Evolutionary conservation across 768 basidiomycete species (phyloP).

Genomic region (Holtermannia corniformis): DNA sequence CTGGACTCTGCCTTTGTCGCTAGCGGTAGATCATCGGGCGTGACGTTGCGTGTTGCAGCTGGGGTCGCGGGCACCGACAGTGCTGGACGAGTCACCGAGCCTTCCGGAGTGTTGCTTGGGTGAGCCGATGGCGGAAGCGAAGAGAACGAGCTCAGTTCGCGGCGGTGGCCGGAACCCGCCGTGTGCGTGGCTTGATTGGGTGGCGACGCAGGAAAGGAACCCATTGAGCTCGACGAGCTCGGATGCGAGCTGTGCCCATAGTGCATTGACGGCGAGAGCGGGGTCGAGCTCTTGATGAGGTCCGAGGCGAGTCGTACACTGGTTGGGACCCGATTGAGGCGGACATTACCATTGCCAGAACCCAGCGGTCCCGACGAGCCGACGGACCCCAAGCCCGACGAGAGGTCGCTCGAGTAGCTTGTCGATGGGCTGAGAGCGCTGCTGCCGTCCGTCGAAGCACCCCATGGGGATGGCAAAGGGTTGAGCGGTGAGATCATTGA

Average conservation of each 20-base stretch:
- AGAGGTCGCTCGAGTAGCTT: constrained; percentile 16
- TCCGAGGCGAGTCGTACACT: constrained; percentile 44
- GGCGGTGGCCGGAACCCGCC: constrained; percentile 4
- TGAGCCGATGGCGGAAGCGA: neutral
- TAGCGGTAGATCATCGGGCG: constrained; percentile 13
- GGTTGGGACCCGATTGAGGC: constrained; percentile 45
- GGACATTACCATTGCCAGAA: constrained; percentile 29
- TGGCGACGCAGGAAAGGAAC: neutral
- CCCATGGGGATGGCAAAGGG: constrained; percentile 39
- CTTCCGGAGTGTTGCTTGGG: neutral
- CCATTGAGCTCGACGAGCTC: neutral
- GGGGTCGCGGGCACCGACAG: constrained; percentile 25
- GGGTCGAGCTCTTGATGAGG: constrained; percentile 31
- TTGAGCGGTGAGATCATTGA: constrained; percentile 39
- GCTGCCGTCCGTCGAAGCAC: constrained; percentile 9
- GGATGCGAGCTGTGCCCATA: neutral
- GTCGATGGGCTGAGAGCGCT: constrained; percentile 16
- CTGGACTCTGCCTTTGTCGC: neutral
- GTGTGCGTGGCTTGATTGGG: neutral
- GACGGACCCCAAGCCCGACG: constrained; percentile 1
- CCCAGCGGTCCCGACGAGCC: neutral
- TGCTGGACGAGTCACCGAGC: constrained; percentile 16
- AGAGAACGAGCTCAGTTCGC: constrained; percentile 1
- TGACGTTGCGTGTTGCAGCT: constrained; percentile 18
- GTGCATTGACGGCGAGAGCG: constrained; percentile 6